Conservation (phyloP, 345 rosid genomes). For the Cardiospermum halicacabum region DNA sequence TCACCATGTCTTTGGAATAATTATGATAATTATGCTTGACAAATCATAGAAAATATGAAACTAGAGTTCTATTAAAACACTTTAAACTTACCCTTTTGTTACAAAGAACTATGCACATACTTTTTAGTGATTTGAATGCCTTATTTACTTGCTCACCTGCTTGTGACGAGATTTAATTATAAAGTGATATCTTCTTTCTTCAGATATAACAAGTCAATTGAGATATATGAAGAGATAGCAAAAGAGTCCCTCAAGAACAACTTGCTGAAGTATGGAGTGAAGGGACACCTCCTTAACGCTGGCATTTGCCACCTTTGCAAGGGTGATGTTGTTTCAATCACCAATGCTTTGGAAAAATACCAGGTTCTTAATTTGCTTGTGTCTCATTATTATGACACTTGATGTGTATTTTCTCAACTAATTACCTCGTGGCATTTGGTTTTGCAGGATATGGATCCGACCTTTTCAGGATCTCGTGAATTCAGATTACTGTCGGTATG, state of each 20-base stretch:
- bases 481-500: slow-evolving; percentile 63
- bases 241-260: slow-evolving; percentile 63
- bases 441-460: slow-evolving; percentile 89
- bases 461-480: slow-evolving; percentile 93
- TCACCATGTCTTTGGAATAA: neutral
- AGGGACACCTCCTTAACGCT: slow-evolving; percentile 97
- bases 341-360: slow-evolving; percentile 84
- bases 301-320: slow-evolving; percentile 96
- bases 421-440: slow-evolving; percentile 15
- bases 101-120: no score
- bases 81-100: neutral
- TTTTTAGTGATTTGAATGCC: neutral
- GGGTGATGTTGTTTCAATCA: slow-evolving; percentile 80
- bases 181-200: slow-evolving; percentile 24
- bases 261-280: slow-evolving; percentile 94
- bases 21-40: neutral
- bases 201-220: slow-evolving; percentile 85
- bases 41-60: neutral
- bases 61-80: neutral
- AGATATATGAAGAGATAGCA: slow-evolving; percentile 87
- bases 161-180: slow-evolving; percentile 2
- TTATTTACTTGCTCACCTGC: neutral
- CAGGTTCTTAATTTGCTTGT: slow-evolving; percentile 51
- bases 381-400: neutral
- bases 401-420: neutral